Evolutionary conservation across 257 asterid species (phyloP).

Genomic region (Solanum commersonii): DNA sequence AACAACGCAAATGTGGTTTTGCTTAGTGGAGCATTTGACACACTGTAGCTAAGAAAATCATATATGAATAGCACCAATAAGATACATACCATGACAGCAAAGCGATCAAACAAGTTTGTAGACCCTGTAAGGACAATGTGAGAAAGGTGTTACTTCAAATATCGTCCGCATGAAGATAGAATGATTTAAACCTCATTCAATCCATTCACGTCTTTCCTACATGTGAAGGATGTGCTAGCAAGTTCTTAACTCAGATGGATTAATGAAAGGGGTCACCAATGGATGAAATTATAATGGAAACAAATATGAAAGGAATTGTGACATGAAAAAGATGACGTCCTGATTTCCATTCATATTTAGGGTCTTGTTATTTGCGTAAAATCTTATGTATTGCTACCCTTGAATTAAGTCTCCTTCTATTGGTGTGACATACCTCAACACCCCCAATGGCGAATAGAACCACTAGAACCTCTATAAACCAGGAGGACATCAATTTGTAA

Average conservation of each 20-base stretch:
- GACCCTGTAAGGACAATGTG: slow-evolving; percentile 49
- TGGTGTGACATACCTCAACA: slow-evolving; percentile 53
- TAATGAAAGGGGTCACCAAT: neutral
- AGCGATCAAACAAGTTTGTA: slow-evolving; percentile 90
- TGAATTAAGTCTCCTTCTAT: neutral
- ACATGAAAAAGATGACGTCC: neutral
- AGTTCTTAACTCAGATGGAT: neutral
- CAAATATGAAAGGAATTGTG: neutral
- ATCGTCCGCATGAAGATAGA: neutral
- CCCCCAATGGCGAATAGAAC: slow-evolving; percentile 95
- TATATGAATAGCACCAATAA: neutral
- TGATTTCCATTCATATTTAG: neutral
- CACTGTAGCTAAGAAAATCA: neutral
- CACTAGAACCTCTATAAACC: slow-evolving; percentile 87
- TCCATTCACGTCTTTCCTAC: neutral
- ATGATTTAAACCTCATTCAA: neutral
- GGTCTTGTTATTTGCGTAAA: neutral
- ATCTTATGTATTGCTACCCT: neutral
- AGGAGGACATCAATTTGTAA: slow-evolving; percentile 78
- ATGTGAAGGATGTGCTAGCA: neutral
- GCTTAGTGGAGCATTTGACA: neutral
- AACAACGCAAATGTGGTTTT: neutral
- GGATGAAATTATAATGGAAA: neutral
- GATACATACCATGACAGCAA: slow-evolving; percentile 73
- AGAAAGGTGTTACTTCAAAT: slow-evolving; percentile 9